Conservation (phyloP, 495 filamentous ascomycete species). For the Neurospora tetrasperma region DNA sequence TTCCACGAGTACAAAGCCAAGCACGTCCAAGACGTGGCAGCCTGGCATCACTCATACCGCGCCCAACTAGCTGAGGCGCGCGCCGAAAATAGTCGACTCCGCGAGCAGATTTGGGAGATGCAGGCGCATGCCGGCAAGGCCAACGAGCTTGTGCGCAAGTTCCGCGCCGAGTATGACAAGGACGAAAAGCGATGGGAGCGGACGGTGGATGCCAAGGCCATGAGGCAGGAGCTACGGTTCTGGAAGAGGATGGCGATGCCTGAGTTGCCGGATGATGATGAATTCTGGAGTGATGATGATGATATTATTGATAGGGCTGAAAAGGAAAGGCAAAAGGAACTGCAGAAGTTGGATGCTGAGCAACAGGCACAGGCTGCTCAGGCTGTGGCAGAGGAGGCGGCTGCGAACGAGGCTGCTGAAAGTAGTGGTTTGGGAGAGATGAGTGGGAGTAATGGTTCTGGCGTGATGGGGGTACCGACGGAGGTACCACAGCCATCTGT, state of each 20-base stretch:
- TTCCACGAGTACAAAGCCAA: conserved; percentile 45
- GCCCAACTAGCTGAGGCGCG: conserved; percentile 46
- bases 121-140: conserved; percentile 39
- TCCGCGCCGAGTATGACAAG: conserved; percentile 39
- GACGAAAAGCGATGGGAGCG: conserved; percentile 36
- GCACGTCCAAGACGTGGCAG: conserved; percentile 38
- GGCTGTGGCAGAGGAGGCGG: conserved; percentile 9
- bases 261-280: conserved; percentile 37
- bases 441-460: background rate
- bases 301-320: conserved; percentile 43
- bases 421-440: background rate
- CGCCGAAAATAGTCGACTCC: conserved; percentile 44
- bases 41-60: conserved; percentile 48
- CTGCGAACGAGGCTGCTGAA: background rate
- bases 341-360: conserved; percentile 25
- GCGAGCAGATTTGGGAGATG: conserved; percentile 48
- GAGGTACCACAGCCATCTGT: background rate
- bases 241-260: conserved; percentile 49
- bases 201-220: conserved; percentile 31
- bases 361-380: conserved; percentile 26
- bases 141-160: conserved; percentile 38
- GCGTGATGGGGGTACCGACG: background rate
- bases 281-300: conserved; percentile 46
- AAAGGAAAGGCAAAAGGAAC: conserved; percentile 35
- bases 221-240: conserved; percentile 39